Base-by-base conservation (phyloP, 129 eudicot genomes). In the Mikania micrantha region DNA sequence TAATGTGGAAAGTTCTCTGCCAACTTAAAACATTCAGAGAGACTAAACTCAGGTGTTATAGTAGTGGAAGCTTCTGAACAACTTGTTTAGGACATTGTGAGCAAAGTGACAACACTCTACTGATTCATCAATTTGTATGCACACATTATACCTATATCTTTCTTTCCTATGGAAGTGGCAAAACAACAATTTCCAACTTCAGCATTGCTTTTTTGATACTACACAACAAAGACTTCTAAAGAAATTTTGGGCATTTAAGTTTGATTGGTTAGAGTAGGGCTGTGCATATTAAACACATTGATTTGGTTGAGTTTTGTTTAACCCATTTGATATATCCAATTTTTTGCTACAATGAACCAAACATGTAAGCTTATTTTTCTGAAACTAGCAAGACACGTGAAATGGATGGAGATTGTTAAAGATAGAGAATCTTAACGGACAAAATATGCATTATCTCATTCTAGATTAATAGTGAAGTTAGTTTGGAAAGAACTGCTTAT, bases 21-120 rank as follows among this genome's bases (percentile, higher is more conserved):
- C 45, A 93, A 93, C 73, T 84, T 93, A 70, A 93, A 93, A 74
- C 98, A 93, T 74, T 93, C 98, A n/a, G 98, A 93, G 71, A 88
- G 96, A 80, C 77, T 93, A 32, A 88, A 93, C 80, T 93, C 98
- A 1, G 98, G 98, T 42, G 98, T 93, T 39, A 78, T 93, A 96
- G 98, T 93, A 54, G 92, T 93, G 35, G 92, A 93, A 84, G 96
- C 98, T 2, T 93, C 98, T 69, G 85, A 79, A 66, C 56, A 77
- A 57, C 75, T 93, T 58, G 88, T 93, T 53, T 84, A 84, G 11
- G 98, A 93, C 63, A 93, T 93, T 96, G 64, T 82, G 78, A 81
- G 83, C 85, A 88, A 88, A 86, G 87, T 93, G 47, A 77, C 44
- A 31, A 88, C 91, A 35, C 45, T 73, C 40, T 29, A 44, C 25